A percentile compares a stretch with the other conserved stretches of the same genome.
Conservation (phyloP, 2,329 filamentous ascomycete genomes). For the Magnaporthiopsis incrustans region DNA sequence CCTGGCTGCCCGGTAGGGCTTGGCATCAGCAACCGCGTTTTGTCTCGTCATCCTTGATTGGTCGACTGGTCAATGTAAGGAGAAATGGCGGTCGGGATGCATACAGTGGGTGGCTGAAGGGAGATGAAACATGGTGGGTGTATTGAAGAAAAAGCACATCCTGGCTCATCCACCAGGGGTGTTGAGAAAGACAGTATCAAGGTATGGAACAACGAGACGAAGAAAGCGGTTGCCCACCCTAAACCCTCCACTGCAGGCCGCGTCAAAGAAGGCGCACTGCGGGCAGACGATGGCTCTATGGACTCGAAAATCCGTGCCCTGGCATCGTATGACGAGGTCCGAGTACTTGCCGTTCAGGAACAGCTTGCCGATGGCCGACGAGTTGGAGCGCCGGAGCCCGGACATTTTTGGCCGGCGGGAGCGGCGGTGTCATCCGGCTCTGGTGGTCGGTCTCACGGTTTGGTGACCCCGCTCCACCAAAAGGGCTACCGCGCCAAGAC, state of each 20-base stretch:
- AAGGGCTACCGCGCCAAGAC: no score
- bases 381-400: constrained; percentile 5
- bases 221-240: constrained; percentile 15
- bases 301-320: constrained; percentile 20
- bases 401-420: neutral
- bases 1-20: constrained; percentile 11
- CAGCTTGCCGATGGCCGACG: constrained; percentile 4
- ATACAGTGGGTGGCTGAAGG: neutral
- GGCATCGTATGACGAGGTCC: constrained; percentile 26
- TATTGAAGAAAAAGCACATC: no score
- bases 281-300: constrained; percentile 27
- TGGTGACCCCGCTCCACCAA: no score
- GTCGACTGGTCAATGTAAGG: neutral
- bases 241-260: constrained; percentile 19
- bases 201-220: no score
- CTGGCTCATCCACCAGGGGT: no score
- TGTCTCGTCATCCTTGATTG: no score
- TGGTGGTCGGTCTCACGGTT: no score
- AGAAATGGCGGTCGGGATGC: neutral
- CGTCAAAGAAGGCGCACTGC: constrained; percentile 25
- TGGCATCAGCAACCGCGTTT: constrained; percentile 6
- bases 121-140: neutral
- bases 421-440: neutral
- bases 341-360: constrained; percentile 17
- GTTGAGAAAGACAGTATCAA: neutral